A percentile compares a stretch with the other conserved stretches of the same genome.
These are phyloP conservation scores for Exophiala sideris DNA, from an alignment of 2,329 filamentous ascomycete species.

Conservation along the genomic window DNA sequence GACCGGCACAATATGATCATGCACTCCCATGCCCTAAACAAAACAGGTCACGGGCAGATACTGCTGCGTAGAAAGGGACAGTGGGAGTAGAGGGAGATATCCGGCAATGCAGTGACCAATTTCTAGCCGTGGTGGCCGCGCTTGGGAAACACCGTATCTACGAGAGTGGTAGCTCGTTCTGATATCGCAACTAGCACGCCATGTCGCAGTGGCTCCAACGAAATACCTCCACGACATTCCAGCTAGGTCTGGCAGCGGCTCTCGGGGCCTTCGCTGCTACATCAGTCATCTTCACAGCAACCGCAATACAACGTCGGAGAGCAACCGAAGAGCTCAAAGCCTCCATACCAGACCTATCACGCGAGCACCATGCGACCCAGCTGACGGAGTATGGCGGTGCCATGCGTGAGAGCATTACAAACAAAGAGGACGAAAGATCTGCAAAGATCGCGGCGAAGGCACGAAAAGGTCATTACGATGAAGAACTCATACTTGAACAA, in stretches of 20 bases:
- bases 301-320: constrained; percentile 54
- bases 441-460: constrained; percentile 58
- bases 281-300: constrained; percentile 54
- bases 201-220: constrained; percentile 25
- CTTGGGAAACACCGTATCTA: too few species aligned
- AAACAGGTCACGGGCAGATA: too few species aligned
- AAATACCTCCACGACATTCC: constrained; percentile 17
- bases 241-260: constrained; percentile 35
- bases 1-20: too few species aligned
- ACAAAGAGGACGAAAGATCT: constrained; percentile 55
- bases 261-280: constrained; percentile 43
- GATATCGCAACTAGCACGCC: neutral
- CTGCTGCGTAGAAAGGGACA: too few species aligned
- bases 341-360: constrained; percentile 45
- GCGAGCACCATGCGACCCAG: constrained; percentile 32
- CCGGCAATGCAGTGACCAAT: too few species aligned
- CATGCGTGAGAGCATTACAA: constrained; percentile 29
- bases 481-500: constrained; percentile 88
- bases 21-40: too few species aligned
- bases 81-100: too few species aligned
- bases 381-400: constrained; percentile 49
- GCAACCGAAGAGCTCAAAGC: constrained; percentile 57
- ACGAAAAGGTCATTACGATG: constrained; percentile 62
- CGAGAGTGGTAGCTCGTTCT: too few species aligned
- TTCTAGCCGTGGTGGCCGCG: too few species aligned